Percentiles rank a stretch among this genome's conserved stretches.
Evolutionary conservation across 2,329 filamentous ascomycete species (phyloP).

Genomic region (Cordyceps cicadae): DNA sequence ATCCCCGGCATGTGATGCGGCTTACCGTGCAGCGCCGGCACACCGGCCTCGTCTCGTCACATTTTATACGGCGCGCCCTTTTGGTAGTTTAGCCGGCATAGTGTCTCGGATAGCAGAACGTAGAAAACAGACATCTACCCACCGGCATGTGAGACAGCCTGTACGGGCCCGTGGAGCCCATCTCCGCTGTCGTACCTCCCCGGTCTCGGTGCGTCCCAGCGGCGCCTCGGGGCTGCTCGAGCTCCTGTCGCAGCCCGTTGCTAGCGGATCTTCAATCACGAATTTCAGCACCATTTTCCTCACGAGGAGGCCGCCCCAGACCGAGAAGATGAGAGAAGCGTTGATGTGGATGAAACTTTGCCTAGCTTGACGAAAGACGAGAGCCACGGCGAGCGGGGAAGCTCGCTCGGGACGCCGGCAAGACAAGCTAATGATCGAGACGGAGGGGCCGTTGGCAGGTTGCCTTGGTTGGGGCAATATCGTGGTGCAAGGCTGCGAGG

Average conservation of each 20-base stretch:
- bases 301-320: no score
- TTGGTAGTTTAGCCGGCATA: neutral
- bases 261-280: neutral
- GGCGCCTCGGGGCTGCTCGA: neutral
- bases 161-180: neutral
- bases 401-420: neutral
- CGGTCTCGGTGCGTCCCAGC: neutral
- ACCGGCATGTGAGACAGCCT: neutral
- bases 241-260: neutral
- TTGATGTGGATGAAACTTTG: no score
- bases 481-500: neutral
- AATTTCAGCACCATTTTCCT: neutral
- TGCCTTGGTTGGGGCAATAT: neutral
- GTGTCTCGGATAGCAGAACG: neutral
- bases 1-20: neutral
- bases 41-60: neutral
- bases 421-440: neutral
- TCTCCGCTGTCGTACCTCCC: neutral
- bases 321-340: no score
- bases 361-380: neutral
- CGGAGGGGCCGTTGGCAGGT: neutral
- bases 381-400: neutral
- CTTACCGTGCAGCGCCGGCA: neutral
- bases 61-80: neutral
- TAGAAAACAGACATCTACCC: neutral